phyloP scores from a whole-genome alignment of 306 rosid species.

The Corylus avellana region DNA sequence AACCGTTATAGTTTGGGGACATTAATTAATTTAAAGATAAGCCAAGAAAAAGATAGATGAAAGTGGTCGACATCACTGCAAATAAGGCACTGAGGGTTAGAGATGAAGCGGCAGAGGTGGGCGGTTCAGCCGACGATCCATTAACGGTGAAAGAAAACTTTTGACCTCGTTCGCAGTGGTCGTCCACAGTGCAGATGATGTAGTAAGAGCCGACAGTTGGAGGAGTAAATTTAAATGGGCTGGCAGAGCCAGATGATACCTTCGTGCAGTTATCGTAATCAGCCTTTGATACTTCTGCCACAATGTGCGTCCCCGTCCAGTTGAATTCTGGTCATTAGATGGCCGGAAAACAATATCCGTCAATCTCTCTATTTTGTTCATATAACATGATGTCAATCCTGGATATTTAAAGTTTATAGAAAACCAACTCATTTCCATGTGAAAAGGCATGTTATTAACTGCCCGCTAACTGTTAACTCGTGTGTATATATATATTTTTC shows the following conservation, averaged over 20 bases:
- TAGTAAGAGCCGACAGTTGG: neutral
- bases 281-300: neutral
- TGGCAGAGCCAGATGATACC: neutral
- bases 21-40: neutral
- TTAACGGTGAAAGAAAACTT: conserved; percentile 24
- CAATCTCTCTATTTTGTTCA: neutral
- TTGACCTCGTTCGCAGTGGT: conserved; percentile 34
- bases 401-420: too few species aligned
- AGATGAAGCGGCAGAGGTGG: conserved; percentile 19
- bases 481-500: too few species aligned
- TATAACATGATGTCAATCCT: too few species aligned
- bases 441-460: too few species aligned
- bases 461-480: too few species aligned
- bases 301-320: conserved; percentile 9
- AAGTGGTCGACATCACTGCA: conserved; percentile 9
- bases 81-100: conserved; percentile 1
- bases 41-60: neutral
- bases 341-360: neutral
- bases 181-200: conserved; percentile 31
- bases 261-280: conserved; percentile 28
- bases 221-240: neutral
- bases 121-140: neutral
- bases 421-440: too few species aligned
- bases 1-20: too few species aligned
- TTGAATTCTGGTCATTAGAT: conserved; percentile 35